Evolutionary conservation across 768 basidiomycete species (phyloP), one percentile per base, ranked within the genome.

Genomic region (Mycena olivaceomarginata): DNA sequence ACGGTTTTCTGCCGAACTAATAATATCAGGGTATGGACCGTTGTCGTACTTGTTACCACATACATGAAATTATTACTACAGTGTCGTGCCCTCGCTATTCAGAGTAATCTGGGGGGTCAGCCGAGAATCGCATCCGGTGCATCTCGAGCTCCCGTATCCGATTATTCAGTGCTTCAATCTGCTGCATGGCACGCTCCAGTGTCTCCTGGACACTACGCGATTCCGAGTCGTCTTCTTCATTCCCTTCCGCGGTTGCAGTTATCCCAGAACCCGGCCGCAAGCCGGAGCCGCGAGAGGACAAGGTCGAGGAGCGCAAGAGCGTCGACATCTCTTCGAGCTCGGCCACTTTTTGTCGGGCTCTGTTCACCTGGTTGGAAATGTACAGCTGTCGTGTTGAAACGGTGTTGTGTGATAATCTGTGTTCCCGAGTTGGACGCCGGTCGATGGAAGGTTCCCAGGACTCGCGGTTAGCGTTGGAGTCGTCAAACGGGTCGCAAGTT

Each of bases 361-460:
- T 60, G 25, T 67, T 39, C 1, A 68, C 41, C 66, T 77, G 60
- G 40, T 77, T 77, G 18, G 76, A 77, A 37, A 77, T 73, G 41
- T 77, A 77, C 48, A 72, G 48, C 66, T 72, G 59, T 3, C 71
- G 76, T 43, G 59, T 77, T 31, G 75, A 64, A 25, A 66, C 20
- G 3, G 75, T 66, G 45, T 67, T 57, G 62, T 56, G 60, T 22
- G 25, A 37, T 20, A 56, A 48, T 45, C 48, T 6, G 16, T 15
- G 4, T n/a, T 63, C n/a, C 11, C 8, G 63, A 20, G 60, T 62
- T 39, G 5, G 12, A 37, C 7, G 37, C 37, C 31, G 37, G 37
- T 62, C 31, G 37, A 62, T 62, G 18, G 40, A 62, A 5, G 57
- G 25, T 31, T n/a, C 25, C 57, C 57, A 59, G 31, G 60, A 62